phyloP scores from a whole-genome alignment of 1,139 yeast genomes.

The Hemisphaericaspora subhashii region DNA sequence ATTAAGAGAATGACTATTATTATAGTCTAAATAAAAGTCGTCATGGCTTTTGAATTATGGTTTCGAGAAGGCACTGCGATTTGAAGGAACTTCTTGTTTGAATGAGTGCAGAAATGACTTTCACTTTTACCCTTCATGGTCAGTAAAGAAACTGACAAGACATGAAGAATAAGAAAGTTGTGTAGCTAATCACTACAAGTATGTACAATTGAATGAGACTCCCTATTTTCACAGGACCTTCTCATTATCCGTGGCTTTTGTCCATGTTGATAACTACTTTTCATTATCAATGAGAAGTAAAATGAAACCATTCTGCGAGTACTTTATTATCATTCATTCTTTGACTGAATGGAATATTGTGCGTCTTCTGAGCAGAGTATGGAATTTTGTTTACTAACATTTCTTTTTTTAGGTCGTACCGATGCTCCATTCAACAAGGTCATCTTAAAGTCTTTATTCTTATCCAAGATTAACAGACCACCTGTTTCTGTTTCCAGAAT shows the following conservation, averaged over 20 bases:
- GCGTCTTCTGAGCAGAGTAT: conserved; percentile 64
- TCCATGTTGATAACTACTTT: neutral
- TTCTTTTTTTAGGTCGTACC: conserved; percentile 73
- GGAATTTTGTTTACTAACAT: conserved; percentile 43
- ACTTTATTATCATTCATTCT: conserved; percentile 28
- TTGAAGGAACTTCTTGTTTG: neutral
- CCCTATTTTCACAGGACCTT: neutral
- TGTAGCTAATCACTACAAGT: conserved; percentile 14
- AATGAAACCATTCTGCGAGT: conserved; percentile 56
- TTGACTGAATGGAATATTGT: conserved; percentile 23
- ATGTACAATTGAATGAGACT: conserved; percentile 1
- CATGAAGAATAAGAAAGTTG: conserved; percentile 7
- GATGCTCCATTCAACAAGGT: conserved; percentile 99
- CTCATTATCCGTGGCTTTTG: neutral
- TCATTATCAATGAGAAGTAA: neutral
- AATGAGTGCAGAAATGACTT: conserved; percentile 7
- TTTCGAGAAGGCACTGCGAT: conserved; percentile 4
- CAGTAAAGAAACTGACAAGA: conserved; percentile 14
- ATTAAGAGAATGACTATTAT: neutral
- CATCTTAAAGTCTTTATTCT: conserved; percentile 89
- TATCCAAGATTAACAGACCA: conserved; percentile 99
- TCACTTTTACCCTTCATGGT: conserved; percentile 7
- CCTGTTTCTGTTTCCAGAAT: conserved; percentile 96
- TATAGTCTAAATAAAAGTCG: conserved; percentile 1
- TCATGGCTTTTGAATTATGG: conserved; percentile 7